These are phyloP conservation scores for Rhizopogon rudus DNA, from an alignment of 768 basidiomycete genomes.

Conservation along the genomic window DNA sequence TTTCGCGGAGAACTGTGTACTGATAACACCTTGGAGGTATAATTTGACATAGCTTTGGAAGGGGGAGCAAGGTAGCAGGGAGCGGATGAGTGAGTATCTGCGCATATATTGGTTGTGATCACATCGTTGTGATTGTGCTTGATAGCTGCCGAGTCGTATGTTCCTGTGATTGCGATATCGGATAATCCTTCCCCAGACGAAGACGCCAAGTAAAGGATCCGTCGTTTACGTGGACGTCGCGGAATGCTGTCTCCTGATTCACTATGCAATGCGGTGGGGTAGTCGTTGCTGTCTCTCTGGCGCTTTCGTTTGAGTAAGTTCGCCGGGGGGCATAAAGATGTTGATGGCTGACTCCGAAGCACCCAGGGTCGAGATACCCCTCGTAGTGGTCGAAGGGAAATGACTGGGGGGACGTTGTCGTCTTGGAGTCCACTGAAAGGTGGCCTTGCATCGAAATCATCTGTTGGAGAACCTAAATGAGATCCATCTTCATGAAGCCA, in stretches of 20 bases:
- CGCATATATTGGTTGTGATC: background rate
- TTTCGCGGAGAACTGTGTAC: background rate
- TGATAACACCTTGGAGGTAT: background rate
- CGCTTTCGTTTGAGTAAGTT: constrained; percentile 21
- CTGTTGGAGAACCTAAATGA: background rate
- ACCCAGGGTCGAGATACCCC: background rate
- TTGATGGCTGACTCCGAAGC: background rate
- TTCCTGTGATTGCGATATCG: background rate
- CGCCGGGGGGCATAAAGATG: constrained; percentile 11
- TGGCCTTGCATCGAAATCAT: background rate
- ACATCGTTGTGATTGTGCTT: too few species aligned
- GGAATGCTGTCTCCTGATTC: constrained; percentile 23
- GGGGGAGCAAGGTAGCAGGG: background rate
- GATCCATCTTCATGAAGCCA: background rate
- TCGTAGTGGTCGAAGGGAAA: background rate
- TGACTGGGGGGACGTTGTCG: too few species aligned
- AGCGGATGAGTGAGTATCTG: background rate
- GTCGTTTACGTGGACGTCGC: constrained; percentile 22
- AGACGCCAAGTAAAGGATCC: constrained; percentile 22
- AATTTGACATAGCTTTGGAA: background rate
- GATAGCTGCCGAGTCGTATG: background rate
- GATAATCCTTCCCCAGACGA: background rate
- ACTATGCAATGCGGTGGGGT: constrained; percentile 15
- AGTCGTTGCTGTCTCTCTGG: constrained; percentile 24
- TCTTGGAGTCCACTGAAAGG: background rate